Base-by-base conservation (phyloP, 441 rosid genomes). In the Adansonia grandidieri region DNA sequence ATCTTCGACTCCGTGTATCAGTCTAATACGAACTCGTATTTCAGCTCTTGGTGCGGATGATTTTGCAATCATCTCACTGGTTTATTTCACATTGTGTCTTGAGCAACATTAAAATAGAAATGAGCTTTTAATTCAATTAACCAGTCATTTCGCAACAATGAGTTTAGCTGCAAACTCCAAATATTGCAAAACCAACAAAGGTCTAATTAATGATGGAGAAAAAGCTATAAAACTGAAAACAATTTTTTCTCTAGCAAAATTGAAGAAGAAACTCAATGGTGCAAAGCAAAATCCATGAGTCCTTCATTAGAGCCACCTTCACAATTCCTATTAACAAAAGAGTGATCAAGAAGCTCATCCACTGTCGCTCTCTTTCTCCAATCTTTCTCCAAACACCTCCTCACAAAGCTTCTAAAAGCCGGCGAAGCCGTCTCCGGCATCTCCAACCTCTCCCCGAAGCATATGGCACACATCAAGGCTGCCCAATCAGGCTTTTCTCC, bases 401-500 rank as follows among this genome's bases (percentile, higher is more conserved):
- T 74, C 20, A 85, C 86, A 67, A 92, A 90, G 66, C 80, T 72
- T 70, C 76, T 53, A 54, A 92, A 81, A 78, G 82, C 90, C 28
- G 72, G 77, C 3, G 92, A 87, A 6, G 91, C 83, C 73, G 66
- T 80, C 56, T 81, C 86, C 0, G 91, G 93, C 70, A 86, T 77
- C 70, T 88, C 86, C 75, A 84, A 40, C 69, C 75, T 73, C 66
- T 87, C 91, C 32, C 83, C 81, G 8, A 83, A 87, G 77, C 92
- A 89, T 66, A 90, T 86, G 0, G 90, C 91, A 14, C 88, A 88
- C 73, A 87, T 80, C 79, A 90, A 54, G 19, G 89, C 85, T 8
- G 88, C 83, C 94, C 94, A 90, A 65, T 91, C 93, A 0, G 89
- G 90, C 75, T 77, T 90, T 77, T 89, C 91, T 48, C 88, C 91